Base-by-base conservation (phyloP, 1,139 yeast species). In the Pichia sp. region DNA sequence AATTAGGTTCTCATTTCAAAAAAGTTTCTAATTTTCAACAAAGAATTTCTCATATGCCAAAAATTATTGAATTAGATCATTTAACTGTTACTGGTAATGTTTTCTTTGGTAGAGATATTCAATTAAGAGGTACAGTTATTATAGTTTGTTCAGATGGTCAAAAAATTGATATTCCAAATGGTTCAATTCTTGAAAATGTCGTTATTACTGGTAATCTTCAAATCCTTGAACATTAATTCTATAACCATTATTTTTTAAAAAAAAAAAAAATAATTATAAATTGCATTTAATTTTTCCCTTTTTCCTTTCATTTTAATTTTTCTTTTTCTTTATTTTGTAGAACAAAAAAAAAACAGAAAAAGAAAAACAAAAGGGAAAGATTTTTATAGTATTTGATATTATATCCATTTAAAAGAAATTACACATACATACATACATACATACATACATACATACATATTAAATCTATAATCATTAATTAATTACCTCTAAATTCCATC, bases 81-180 rank as follows among this genome's bases (percentile, higher is more conserved):
- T 81, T 92, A 66, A 92, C 98, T 49, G 90, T 92, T 59, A 92
- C 98, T 49, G 98, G 98, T 70, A 90, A 92, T 66, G 98, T 94
- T 45, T 81, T 71, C 61, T 77, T 92, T 61, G 98, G 98, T 63
- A 87, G 87, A 68, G 82, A 81, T 61, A 95, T 94, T 58, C 83
- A 87, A 48, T 78, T 92, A 65, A 92, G 87, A 76, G 98, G 98
- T 56, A 92, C 98, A 11, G 98, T 92, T 54, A 92, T 92, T 62
- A 88, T 92, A 60, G 98, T 92, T 50, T 90, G 97, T 71, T 90
- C 92, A 55, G 98, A 92, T 64, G 97, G 97, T 56, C 94, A 88
- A 66, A 87, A 81, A 72, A 92, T 92, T 62, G 97, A 92, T 66
- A 87, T 92, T 74, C 98, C 98, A 60, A 90, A 92, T 65, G 98